phyloP scores from a whole-genome alignment of 495 filamentous ascomycete genomes.

The Talaromyces wortmannii region DNA sequence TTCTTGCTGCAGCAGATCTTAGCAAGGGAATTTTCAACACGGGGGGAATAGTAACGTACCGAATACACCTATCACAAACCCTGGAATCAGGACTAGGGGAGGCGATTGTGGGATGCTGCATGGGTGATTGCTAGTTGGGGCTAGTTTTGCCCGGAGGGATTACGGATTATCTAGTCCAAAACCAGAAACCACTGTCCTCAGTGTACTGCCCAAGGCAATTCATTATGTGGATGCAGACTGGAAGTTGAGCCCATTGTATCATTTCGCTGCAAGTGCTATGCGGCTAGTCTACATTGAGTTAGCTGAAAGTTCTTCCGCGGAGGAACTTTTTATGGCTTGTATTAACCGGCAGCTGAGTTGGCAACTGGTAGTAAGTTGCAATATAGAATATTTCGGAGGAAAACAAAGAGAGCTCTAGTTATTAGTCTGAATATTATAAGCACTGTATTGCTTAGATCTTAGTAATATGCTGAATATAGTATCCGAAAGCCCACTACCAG shows the following conservation, averaged over 20 bases:
- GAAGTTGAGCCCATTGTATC: background rate
- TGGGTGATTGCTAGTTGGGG: background rate
- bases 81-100: conserved; percentile 1
- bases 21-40: background rate
- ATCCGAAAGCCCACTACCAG: too few relatives aligned
- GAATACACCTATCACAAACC: conserved; percentile 12
- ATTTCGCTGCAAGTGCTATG: background rate
- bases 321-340: conserved; percentile 18
- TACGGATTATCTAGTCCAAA: background rate
- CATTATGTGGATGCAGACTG: too few relatives aligned
- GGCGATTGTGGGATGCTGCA: background rate
- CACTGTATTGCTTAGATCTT: too few relatives aligned
- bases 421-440: too few relatives aligned
- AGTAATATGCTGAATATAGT: too few relatives aligned
- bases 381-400: too few relatives aligned
- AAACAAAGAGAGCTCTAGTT: too few relatives aligned
- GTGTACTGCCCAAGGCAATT: background rate
- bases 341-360: background rate
- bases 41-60: background rate
- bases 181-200: background rate
- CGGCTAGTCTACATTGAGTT: background rate
- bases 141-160: background rate
- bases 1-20: conserved; percentile 9
- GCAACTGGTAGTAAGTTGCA: too few relatives aligned
- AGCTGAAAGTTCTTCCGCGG: background rate